These are phyloP conservation scores for Talaromyces sp. DNA, from an alignment of 2,329 filamentous ascomycete genomes.

Conservation along the genomic window DNA sequence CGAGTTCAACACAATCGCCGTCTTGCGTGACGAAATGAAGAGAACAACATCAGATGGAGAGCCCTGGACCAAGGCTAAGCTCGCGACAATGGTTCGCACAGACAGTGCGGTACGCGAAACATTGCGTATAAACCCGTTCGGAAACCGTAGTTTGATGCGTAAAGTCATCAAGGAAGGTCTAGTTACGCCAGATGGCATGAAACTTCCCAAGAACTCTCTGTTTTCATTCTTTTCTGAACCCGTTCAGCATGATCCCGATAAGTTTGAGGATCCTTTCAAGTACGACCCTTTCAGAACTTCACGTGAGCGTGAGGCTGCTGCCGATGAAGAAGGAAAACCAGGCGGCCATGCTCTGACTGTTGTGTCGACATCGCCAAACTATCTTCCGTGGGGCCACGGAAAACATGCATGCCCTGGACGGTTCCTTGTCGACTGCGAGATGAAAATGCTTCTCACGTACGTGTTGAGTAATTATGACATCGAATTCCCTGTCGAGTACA, in stretches of 20 bases:
- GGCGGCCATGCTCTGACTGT: conserved; percentile 40
- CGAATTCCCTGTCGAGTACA: conserved; percentile 13
- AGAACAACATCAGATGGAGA: conserved; percentile 17
- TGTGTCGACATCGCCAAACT: conserved; percentile 48
- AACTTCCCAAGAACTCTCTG: conserved; percentile 14
- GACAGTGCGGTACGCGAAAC: conserved; percentile 43
- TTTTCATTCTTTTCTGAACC: conserved; percentile 17
- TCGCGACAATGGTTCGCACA: conserved; percentile 33
- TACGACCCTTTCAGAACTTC: conserved; percentile 42
- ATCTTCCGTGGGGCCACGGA: conserved; percentile 55
- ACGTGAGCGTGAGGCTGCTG: conserved; percentile 16
- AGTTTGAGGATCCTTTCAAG: conserved; percentile 29
- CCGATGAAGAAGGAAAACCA: conserved; percentile 14
- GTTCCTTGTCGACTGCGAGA: conserved; percentile 21
- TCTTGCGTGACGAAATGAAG: conserved; percentile 36
- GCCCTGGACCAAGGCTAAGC: conserved; percentile 38
- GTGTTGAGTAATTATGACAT: conserved; percentile 26
- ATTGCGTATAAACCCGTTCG: conserved; percentile 31
- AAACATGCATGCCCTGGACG: conserved; percentile 39
- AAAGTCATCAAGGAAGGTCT: conserved; percentile 21
- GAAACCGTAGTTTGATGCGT: conserved; percentile 20
- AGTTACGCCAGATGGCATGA: conserved; percentile 10
- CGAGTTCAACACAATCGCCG: conserved; percentile 33
- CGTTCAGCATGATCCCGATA: conserved; percentile 23
- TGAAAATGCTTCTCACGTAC: conserved; percentile 23